Base-by-base conservation (phyloP, 148 eudicot genomes). In the Pouteria glomerata region DNA sequence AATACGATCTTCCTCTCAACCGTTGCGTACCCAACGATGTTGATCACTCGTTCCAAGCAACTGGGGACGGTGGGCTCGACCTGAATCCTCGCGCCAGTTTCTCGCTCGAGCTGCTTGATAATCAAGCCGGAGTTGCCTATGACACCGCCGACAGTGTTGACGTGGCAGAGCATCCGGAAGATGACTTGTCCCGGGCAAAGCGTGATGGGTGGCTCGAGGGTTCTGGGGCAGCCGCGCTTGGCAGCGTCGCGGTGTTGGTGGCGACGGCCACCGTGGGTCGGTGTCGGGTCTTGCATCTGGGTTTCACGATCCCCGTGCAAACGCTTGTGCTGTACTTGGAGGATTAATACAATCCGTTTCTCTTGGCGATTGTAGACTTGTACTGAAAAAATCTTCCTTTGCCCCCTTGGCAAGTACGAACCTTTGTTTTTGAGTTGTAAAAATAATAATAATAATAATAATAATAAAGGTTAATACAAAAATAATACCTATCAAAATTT, bases 151-250 rank as follows among this genome's bases (percentile, higher is more conserved):
- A 72, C 82, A 2, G 59, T 51, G 74, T 34, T 2, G 7, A 39
- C 69, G 76, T 41, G 70, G 80, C 88, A 84, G 7, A 87, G 83
- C 15, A 85, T 64, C 59, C 89, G 89, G 84, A 82, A 77, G 18
- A 57, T 31, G 1, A 78, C 79, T 42, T 82, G 81, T 0, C 80
- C 78, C 4, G 64, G 73, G 21, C 34, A 31, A 16, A 66, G 66
- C 1, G 50, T 4, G 37, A 44, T 55, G 19, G 68, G 48, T 52
- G 76, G 62, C 34, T 62, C 39, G 3, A 31, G 35, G 21, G 42
- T 7, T 34, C 33, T 60, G n/a, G 41, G 41, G 23, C 64, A 5
- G n/a, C 24, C 23, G 42, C n/a, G 64, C 1, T 60, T 18, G 42
- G 37, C 8, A 0, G 64, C 23, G 0, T 33, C 64, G 11, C 42